Percentiles rank a stretch among this genome's conserved stretches.
phyloP scores from a whole-genome alignment of 2,329 filamentous ascomycete species.

The Zymoseptoria passerinii region DNA sequence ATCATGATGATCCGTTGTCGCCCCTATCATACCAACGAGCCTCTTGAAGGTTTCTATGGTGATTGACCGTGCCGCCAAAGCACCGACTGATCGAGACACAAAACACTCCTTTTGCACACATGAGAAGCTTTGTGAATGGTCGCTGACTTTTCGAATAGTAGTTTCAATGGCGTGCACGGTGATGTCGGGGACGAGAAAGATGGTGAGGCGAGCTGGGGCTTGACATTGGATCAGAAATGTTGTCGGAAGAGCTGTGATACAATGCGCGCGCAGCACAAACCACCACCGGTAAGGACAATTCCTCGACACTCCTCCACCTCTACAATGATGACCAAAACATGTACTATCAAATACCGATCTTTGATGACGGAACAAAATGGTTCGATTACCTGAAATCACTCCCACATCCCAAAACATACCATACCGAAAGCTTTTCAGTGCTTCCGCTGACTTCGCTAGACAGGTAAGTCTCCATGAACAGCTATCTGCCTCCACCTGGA shows the following conservation, averaged over 20 bases:
- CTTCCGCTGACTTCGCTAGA: conserved; percentile 19
- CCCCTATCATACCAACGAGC: conserved; percentile 50
- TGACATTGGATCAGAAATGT: not conserved
- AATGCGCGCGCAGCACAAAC: not conserved
- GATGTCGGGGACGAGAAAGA: not conserved
- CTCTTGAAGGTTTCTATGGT: conserved; percentile 38
- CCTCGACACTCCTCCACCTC: not conserved
- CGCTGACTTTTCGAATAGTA: conserved; percentile 7
- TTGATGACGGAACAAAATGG: conserved; percentile 38
- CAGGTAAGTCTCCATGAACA: conserved; percentile 24
- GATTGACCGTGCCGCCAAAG: conserved; percentile 56
- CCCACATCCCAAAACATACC: not conserved
- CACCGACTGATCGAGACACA: conserved; percentile 43
- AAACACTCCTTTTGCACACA: conserved; percentile 3
- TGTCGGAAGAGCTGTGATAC: not conserved
- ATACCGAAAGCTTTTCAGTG: not conserved
- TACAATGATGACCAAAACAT: conserved; percentile 38
- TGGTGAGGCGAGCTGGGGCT: not conserved
- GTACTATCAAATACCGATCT: conserved; percentile 45
- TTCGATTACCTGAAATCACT: conserved; percentile 40
- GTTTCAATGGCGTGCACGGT: not conserved
- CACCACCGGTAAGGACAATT: not conserved
- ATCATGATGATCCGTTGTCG: conserved; percentile 54
- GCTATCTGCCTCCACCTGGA: not conserved
- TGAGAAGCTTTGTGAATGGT: conserved; percentile 1